Conservation (phyloP, 495 filamentous ascomycete species). For the Cercophora sp. region DNA sequence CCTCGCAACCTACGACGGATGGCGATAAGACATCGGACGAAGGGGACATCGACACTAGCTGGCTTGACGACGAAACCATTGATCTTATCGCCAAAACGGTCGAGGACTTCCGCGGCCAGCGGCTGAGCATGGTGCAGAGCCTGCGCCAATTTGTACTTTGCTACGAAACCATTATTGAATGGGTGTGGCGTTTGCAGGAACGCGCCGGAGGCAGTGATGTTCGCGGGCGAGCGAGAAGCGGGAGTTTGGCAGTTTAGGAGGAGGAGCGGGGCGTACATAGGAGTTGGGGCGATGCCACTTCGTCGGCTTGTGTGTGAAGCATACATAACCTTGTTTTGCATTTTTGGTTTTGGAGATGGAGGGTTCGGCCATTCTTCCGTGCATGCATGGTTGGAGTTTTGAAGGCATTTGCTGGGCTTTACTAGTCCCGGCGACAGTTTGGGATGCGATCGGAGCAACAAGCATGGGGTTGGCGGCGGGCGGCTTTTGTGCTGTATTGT, state of each 20-base stretch:
- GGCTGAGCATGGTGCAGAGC: constrained; percentile 96
- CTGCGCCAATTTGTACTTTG: constrained; percentile 92
- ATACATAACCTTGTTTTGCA: too few relatives aligned
- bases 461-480: too few relatives aligned
- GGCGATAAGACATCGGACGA: not conserved
- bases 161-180: constrained; percentile 92
- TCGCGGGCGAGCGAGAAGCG: constrained; percentile 22
- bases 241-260: constrained; percentile 18
- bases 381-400: not conserved
- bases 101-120: constrained; percentile 80
- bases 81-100: constrained; percentile 85
- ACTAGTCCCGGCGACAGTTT: too few relatives aligned
- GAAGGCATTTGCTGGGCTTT: not conserved
- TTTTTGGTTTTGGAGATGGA: not conserved
- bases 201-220: constrained; percentile 1
- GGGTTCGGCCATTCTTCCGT: not conserved
- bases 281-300: too few relatives aligned
- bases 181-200: constrained; percentile 54
- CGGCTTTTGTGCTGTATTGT: too few relatives aligned
- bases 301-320: too few relatives aligned
- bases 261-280: not conserved
- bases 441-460: too few relatives aligned
- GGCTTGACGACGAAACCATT: constrained; percentile 50
- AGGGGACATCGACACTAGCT: constrained; percentile 32
- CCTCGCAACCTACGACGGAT: not conserved